Evolutionary conservation across 768 basidiomycete species (phyloP).

Genomic region (Boletus vinaceobasis): DNA sequence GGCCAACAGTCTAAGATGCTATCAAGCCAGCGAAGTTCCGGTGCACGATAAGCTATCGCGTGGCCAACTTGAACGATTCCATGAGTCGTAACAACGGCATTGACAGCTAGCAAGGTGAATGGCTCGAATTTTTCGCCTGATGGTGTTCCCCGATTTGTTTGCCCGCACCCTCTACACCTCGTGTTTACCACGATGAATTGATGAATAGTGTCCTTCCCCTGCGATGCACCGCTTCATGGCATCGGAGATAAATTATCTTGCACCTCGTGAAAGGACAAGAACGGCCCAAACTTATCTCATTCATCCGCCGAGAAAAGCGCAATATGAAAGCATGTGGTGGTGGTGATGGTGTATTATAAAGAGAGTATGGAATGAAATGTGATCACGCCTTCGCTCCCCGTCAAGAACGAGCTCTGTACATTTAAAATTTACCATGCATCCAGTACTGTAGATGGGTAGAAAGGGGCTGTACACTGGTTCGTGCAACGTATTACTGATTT

Average conservation of each 20-base stretch:
- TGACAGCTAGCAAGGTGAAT: conserved; percentile 11
- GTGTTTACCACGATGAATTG: conserved; percentile 32
- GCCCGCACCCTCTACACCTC: conserved; percentile 22
- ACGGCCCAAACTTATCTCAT: conserved; percentile 17
- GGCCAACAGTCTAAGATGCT: conserved; percentile 12
- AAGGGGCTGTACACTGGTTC: conserved; percentile 13
- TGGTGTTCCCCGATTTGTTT: conserved; percentile 11
- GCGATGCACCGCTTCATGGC: conserved; percentile 25
- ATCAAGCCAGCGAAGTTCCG: conserved; percentile 11
- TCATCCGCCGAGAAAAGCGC: conserved; percentile 16
- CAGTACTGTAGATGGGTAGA: conserved; percentile 8
- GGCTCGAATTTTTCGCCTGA: conserved; percentile 7
- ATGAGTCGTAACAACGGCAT: conserved; percentile 8
- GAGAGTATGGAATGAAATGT: not conserved
- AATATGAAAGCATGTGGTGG: conserved; percentile 1
- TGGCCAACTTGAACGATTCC: conserved; percentile 1
- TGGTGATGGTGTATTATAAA: not conserved
- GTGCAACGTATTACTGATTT: conserved; percentile 21
- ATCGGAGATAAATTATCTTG: conserved; percentile 29
- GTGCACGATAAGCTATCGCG: not conserved
- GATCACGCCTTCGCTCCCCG: not conserved
- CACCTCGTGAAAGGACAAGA: conserved; percentile 16
- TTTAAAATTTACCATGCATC: conserved; percentile 13
- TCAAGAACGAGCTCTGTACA: conserved; percentile 6
- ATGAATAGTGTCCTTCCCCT: conserved; percentile 19